Evolutionary conservation across 2,329 filamentous ascomycete genomes (phyloP), one percentile per base, ranked within the genome.

Genomic region (Botryotinia narcissicola): DNA sequence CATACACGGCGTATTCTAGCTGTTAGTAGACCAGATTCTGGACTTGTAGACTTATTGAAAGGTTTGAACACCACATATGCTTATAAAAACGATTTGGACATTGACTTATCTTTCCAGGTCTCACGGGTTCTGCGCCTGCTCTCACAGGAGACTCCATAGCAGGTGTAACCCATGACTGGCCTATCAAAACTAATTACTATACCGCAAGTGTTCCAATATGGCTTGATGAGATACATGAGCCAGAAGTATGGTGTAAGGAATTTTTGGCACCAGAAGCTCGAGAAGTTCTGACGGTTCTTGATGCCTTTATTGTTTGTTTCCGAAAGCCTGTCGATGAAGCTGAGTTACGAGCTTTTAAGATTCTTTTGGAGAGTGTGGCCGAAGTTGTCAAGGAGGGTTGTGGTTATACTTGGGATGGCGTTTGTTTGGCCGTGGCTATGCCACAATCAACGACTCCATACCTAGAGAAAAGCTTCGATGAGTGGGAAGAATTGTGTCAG

Each of bases 351-450:
- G 72, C 75, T 3, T 73, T 82, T 1, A 79, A 83, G 44, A 82
- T 81, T 8, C 79, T 91, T 12, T 81, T 92, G 40, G 78, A 81
- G 32, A 82, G 87, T 18, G 86, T 91, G 0, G 87, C 86, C 0
- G 84, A 84, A 67, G 87, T 91, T 2, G 83, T 90, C 0, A 84
- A 84, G 73, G 82, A 89, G 3, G 88, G 88, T 0, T 83, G 90
- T 3, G 89, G 89, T 4, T 88, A 88, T 12, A 83, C 84, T 3
- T 92, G 90, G 90, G 90, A 92, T 73, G 90, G 90, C 0, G 88
- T 91, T 0, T 84, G 85, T 25, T 77, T 92, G 20, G 90, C 86
- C 2, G 82, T 92, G 1, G 89, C 87, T 0, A 84, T 92, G 44
- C 78, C 77, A 25, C 79, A 80, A 67, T 76, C 73, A 59, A 76